These are phyloP conservation scores for Aspergillus uvarum DNA, from an alignment of 2,329 filamentous ascomycete species.

Conservation along the genomic window DNA sequence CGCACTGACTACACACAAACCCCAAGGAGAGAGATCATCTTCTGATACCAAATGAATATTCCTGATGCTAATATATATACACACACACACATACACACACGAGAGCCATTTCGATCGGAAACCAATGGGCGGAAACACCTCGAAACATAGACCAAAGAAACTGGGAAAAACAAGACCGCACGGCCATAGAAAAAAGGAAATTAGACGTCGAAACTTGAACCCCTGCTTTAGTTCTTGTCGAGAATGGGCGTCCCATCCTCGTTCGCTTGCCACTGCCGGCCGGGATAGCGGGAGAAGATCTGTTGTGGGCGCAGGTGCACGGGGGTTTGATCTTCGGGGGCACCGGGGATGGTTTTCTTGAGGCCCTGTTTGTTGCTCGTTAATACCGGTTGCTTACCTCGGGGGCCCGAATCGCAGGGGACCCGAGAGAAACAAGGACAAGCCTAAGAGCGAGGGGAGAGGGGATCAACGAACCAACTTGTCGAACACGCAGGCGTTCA, in stretches of 20 bases:
- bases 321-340: slow-evolving; percentile 67
- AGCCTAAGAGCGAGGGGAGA: not conserved
- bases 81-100: slow-evolving; percentile 26
- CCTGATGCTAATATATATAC: slow-evolving; percentile 43
- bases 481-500: slow-evolving; percentile 94
- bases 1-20: no score
- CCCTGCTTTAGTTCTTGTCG: not conserved
- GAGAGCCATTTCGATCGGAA: slow-evolving; percentile 22
- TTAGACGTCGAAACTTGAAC: not conserved
- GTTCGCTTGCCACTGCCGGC: slow-evolving; percentile 15
- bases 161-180: not conserved
- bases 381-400: no score
- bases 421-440: not conserved
- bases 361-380: slow-evolving; percentile 59
- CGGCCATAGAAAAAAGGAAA: not conserved
- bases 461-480: slow-evolving; percentile 70
- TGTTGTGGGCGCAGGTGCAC: slow-evolving; percentile 67
- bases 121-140: slow-evolving; percentile 24
- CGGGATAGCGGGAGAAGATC: slow-evolving; percentile 43
- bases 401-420: no score
- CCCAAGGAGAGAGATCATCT: no score
- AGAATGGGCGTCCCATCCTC: not conserved
- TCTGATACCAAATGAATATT: slow-evolving; percentile 21
- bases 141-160: slow-evolving; percentile 19
- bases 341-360: slow-evolving; percentile 75